Evolutionary conservation across 2,329 filamentous ascomycete species (phyloP).

Genomic region (Xylariaceae sp.): DNA sequence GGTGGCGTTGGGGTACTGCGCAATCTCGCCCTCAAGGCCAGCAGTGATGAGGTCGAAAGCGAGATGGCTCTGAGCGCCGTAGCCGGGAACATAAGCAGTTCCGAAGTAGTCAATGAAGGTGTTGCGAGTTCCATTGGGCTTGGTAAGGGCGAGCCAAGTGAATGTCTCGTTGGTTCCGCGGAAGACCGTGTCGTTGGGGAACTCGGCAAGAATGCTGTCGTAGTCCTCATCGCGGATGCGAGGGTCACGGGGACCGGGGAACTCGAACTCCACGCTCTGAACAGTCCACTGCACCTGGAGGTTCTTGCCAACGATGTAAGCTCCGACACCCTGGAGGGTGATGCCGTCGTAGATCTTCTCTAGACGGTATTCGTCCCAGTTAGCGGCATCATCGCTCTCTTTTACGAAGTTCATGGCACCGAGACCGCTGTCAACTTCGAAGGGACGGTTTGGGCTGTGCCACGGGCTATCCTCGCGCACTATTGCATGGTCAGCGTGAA

Average conservation of each 20-base stretch:
- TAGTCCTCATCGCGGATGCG: conserved; percentile 4
- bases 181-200: conserved; percentile 7
- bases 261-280: conserved; percentile 5
- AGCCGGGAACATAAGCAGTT: conserved; percentile 3
- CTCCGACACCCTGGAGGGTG: conserved; percentile 2
- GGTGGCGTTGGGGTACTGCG: not conserved
- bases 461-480: no score
- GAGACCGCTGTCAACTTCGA: conserved; percentile 6
- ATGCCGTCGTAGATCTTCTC: conserved; percentile 9
- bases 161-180: conserved; percentile 11
- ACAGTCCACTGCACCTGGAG: conserved; percentile 3
- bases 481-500: no score
- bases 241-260: conserved; percentile 2
- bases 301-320: conserved; percentile 3
- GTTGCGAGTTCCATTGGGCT: conserved; percentile 8
- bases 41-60: not conserved
- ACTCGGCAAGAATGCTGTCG: conserved; percentile 4
- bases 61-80: not conserved
- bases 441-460: not conserved
- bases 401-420: conserved; percentile 2
- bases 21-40: not conserved
- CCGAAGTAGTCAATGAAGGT: conserved; percentile 8
- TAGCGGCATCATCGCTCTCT: not conserved
- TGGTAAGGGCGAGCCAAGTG: conserved; percentile 3
- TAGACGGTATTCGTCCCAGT: conserved; percentile 3